Evolutionary conservation across 768 basidiomycete species (phyloP), one percentile per base, ranked within the genome.

Genomic region (Rhizopogon roseolus): DNA sequence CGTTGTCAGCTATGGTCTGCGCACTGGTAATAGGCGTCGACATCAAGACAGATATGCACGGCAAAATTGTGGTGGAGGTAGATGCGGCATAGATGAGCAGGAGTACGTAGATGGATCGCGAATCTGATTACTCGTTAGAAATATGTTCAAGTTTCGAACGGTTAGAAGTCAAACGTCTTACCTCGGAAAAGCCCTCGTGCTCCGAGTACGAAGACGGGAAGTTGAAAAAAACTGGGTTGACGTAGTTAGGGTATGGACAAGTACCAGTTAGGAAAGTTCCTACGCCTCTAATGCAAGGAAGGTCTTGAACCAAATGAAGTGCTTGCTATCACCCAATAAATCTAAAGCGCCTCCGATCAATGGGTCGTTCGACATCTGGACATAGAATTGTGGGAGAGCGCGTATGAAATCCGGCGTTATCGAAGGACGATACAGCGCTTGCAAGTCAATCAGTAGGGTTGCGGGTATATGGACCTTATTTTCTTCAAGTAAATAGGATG

Each of bases 171-270:
- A 27, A 17, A 2, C 25, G 41, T 27, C 22, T 29, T 66, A 79
- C 88, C 79, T 60, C 71, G 76, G 76, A 78, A 85, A 11, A 89
- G 71, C 0, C 78, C 82, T 13, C 71, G 71, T 42, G 80, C 75
- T 11, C 86, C 88, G n/a, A 93, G 54, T 41, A 91, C 60, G 64
- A 93, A 93, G 0, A 85, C 77, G 0, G 93, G 93, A 0, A 92
- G 68, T 63, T 93, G 91, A 66, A 88, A 86, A 46, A 81, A 56
- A 14, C 85, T 86, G 43, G 16, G 50, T 50, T 34, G 0, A 29
- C 13, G 13, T 22, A 42, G 41, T 53, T 39, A 50, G 25, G n/a
- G 32, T 9, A 27, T 19, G 22, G 8, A 36, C 10, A 19, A 38
- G n/a, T 54, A 38, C 40, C 17, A 60, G 44, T 22, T 38, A 39